A percentile compares a stretch with the other conserved stretches of the same genome.
Evolutionary conservation across 1,284 basidiomycete genomes (phyloP).

Genomic region (Cerioporus squamosus): DNA sequence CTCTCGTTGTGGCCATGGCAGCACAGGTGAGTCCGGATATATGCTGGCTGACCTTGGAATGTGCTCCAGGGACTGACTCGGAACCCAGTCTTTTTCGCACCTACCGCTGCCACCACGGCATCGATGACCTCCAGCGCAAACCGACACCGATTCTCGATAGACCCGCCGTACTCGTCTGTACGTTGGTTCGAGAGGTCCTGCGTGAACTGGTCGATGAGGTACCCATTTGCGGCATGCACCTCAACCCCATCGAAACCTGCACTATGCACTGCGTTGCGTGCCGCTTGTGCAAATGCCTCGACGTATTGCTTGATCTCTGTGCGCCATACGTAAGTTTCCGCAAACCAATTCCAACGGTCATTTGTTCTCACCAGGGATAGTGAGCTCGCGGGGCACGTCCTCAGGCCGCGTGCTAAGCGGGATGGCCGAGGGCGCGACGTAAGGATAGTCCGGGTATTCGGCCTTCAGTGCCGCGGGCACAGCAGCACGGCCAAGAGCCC

Average conservation of each 20-base stretch:
- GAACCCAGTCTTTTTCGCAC: constrained; percentile 47
- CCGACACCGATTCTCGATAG: constrained; percentile 54
- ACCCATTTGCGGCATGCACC: constrained; percentile 41
- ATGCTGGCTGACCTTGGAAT: constrained; percentile 39
- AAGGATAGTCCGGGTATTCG: constrained; percentile 39
- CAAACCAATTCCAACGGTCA: background rate
- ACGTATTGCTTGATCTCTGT: constrained; percentile 51
- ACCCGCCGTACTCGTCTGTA: constrained; percentile 64
- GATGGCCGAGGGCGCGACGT: constrained; percentile 45
- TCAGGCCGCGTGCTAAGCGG: constrained; percentile 40
- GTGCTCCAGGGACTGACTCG: constrained; percentile 57
- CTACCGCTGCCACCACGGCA: constrained; percentile 49
- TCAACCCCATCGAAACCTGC: constrained; percentile 54
- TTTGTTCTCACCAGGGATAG: background rate
- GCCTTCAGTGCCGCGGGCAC: constrained; percentile 33
- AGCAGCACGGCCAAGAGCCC: constrained; percentile 50
- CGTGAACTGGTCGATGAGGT: constrained; percentile 47
- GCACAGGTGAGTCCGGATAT: constrained; percentile 40
- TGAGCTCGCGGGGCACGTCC: constrained; percentile 34
- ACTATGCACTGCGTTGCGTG: constrained; percentile 43
- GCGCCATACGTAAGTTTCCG: background rate
- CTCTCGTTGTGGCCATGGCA: constrained; percentile 32
- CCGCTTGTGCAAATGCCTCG: constrained; percentile 40
- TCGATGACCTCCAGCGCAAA: constrained; percentile 56
- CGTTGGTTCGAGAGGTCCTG: constrained; percentile 53